Evolutionary conservation across 2,329 filamentous ascomycete genomes (phyloP).

Genomic region (Monosporascus sp.): DNA sequence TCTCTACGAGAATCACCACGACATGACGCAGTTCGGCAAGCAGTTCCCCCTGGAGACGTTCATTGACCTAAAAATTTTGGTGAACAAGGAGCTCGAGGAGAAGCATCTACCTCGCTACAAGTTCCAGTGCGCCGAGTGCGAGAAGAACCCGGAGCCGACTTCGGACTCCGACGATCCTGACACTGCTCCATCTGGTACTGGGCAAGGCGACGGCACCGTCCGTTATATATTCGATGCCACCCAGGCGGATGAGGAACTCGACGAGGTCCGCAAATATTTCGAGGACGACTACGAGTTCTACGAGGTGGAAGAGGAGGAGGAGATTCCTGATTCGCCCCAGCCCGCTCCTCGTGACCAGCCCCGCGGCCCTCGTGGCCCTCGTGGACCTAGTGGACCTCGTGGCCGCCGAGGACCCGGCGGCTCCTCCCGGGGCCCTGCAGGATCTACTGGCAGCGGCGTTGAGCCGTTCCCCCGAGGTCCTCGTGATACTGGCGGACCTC

Average conservation of each 20-base stretch:
- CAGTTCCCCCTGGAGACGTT: conserved; percentile 71
- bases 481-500: conserved; percentile 8
- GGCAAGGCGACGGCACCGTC: conserved; percentile 65
- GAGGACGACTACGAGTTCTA: conserved; percentile 72
- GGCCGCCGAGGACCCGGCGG: background rate
- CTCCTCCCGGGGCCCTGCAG: background rate
- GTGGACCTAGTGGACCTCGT: conserved; percentile 11
- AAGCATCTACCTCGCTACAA: conserved; percentile 60
- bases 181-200: conserved; percentile 32
- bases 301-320: conserved; percentile 71
- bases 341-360: conserved; percentile 15
- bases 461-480: conserved; percentile 4
- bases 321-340: conserved; percentile 27
- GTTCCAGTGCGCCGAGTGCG: conserved; percentile 51
- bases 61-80: conserved; percentile 77
- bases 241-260: conserved; percentile 66
- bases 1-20: conserved; percentile 80
- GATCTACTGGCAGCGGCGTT: too few relatives aligned
- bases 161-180: conserved; percentile 28
- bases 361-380: conserved; percentile 20
- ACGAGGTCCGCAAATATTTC: conserved; percentile 62
- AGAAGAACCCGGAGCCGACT: conserved; percentile 30
- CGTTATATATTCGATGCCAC: conserved; percentile 84
- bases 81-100: conserved; percentile 75
- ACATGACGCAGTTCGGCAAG: conserved; percentile 67